These are phyloP conservation scores for Leersia perrieri DNA, from an alignment of 176 grass and related monocot genomes.

Conservation along the genomic window DNA sequence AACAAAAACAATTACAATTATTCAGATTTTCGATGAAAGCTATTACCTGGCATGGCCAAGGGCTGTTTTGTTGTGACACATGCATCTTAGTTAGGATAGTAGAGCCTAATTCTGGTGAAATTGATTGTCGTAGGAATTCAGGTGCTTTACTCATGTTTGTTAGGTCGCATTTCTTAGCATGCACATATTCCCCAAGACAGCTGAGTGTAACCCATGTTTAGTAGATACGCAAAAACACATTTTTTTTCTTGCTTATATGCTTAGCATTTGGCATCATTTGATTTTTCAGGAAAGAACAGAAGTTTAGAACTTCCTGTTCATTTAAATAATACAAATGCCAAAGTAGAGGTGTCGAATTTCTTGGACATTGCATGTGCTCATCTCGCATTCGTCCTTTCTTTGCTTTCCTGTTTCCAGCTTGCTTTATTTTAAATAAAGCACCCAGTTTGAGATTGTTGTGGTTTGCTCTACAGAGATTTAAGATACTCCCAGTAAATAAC, in stretches of 20 bases:
- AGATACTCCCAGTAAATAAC: neutral
- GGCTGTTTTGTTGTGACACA: constrained; percentile 29
- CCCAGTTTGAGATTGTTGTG: neutral
- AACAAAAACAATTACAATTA: neutral
- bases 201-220: neutral
- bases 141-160: constrained; percentile 23
- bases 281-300: constrained; percentile 16
- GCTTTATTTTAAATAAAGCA: constrained; percentile 36
- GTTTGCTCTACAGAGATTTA: neutral
- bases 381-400: constrained; percentile 33
- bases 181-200: constrained; percentile 36
- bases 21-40: constrained; percentile 21
- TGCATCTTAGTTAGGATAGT: constrained; percentile 34
- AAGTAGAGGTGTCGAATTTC: constrained; percentile 14
- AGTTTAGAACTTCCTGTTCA: neutral
- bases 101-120: constrained; percentile 37
- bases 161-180: constrained; percentile 40
- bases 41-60: constrained; percentile 35
- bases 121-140: constrained; percentile 24
- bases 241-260: neutral
- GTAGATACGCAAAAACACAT: neutral
- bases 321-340: constrained; percentile 17
- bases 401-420: constrained; percentile 37
- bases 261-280: neutral
- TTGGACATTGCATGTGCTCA: constrained; percentile 43